Percentiles rank a stretch among this genome's conserved stretches.
These are phyloP conservation scores for Penicillium sp. DNA, from an alignment of 2,329 filamentous ascomycete genomes.

Conservation along the genomic window DNA sequence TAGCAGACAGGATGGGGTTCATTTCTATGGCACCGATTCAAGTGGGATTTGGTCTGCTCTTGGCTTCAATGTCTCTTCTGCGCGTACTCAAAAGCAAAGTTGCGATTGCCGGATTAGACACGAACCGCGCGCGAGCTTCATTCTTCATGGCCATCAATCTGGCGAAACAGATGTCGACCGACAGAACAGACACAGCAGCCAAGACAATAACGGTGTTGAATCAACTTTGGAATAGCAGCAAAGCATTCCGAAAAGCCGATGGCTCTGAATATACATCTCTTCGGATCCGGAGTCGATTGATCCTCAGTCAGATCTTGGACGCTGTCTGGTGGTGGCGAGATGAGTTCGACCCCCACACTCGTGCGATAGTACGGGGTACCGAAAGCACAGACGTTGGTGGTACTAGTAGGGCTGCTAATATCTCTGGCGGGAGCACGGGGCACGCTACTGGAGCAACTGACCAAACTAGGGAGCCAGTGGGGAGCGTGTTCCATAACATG, in stretches of 20 bases:
- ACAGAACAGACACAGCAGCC: slow-evolving; percentile 37
- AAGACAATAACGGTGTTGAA: slow-evolving; percentile 38
- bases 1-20: slow-evolving; percentile 22
- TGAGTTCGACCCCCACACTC: slow-evolving; percentile 37
- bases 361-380: slow-evolving; percentile 11
- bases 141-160: slow-evolving; percentile 43
- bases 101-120: slow-evolving; percentile 33
- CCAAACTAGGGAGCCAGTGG: slow-evolving; percentile 6
- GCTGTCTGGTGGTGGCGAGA: slow-evolving; percentile 48
- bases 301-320: slow-evolving; percentile 41
- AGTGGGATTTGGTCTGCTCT: slow-evolving; percentile 32
- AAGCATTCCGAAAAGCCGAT: slow-evolving; percentile 42
- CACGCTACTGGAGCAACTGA: slow-evolving; percentile 5
- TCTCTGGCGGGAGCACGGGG: slow-evolving; percentile 7
- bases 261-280: slow-evolving; percentile 37
- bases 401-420: slow-evolving; percentile 10
- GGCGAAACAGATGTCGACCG: slow-evolving; percentile 40
- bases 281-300: slow-evolving; percentile 43
- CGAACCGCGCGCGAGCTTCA: slow-evolving; percentile 33
- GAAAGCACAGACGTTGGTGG: slow-evolving; percentile 18
- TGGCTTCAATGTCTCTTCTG: slow-evolving; percentile 36
- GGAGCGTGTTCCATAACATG: background rate
- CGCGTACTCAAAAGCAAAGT: slow-evolving; percentile 41
- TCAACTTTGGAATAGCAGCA: slow-evolving; percentile 45
- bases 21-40: slow-evolving; percentile 31